These are phyloP conservation scores for Cladosporium velox DNA, from an alignment of 2,329 filamentous ascomycete genomes.

Conservation along the genomic window DNA sequence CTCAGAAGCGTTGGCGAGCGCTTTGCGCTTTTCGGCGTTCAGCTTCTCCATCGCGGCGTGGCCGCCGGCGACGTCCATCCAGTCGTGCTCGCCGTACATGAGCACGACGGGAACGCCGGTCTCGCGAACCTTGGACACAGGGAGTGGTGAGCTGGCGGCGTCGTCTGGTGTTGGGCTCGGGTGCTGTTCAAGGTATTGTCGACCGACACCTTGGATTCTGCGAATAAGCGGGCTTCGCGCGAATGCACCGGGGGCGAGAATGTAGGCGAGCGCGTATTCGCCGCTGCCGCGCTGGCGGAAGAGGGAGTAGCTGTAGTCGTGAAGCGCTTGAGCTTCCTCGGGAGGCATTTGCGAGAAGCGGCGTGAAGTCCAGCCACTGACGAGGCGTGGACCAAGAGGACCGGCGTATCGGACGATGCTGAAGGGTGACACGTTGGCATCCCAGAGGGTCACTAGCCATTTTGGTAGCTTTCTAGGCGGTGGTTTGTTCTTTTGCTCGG, in stretches of 20 bases:
- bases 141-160: slow-evolving; percentile 25
- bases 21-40: slow-evolving; percentile 63
- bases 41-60: slow-evolving; percentile 78
- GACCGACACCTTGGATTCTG: slow-evolving; percentile 80
- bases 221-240: slow-evolving; percentile 85
- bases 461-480: slow-evolving; percentile 66
- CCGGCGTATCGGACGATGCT: slow-evolving; percentile 85
- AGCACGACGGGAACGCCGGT: slow-evolving; percentile 81
- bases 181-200: slow-evolving; percentile 58
- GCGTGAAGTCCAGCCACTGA: slow-evolving; percentile 91
- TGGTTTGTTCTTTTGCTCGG: slow-evolving; percentile 36
- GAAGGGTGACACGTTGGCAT: slow-evolving; percentile 94
- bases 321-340: slow-evolving; percentile 78
- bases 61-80: slow-evolving; percentile 95
- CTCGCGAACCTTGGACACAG: slow-evolving; percentile 44
- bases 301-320: slow-evolving; percentile 91
- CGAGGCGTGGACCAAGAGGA: slow-evolving; percentile 84
- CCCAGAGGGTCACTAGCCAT: slow-evolving; percentile 94
- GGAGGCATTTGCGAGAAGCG: slow-evolving; percentile 85
- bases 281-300: slow-evolving; percentile 91
- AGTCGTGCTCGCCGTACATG: slow-evolving; percentile 97
- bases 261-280: slow-evolving; percentile 89
- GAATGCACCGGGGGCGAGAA: slow-evolving; percentile 90
- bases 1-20: slow-evolving; percentile 61
- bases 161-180: slow-evolving; percentile 31